Base-by-base conservation (phyloP, 352 stramenopile species). In the Blastocystis sp. region DNA sequence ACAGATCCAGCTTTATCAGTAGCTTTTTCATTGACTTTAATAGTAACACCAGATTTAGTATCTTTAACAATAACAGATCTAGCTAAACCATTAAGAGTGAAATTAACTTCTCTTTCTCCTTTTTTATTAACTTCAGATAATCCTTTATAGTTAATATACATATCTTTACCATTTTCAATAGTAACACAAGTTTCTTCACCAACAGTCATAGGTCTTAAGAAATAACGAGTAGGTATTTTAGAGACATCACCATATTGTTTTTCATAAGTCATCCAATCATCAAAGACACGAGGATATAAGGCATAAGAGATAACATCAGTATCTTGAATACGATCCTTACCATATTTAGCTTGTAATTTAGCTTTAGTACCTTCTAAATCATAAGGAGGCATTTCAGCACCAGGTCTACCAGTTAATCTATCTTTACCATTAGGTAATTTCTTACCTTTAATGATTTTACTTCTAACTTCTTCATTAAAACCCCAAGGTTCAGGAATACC, bases 71-170 rank as follows among this genome's bases (percentile, higher is more conserved):
- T 74, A 23, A 66, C 46, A 1, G 16, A 36, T 25, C 41, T 31
- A 65, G 84, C 81, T 44, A 82, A 78, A 34, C 87, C 87, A 73
- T 96, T 95, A 33, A 96, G 67, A 69, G 94, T 83, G 68, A 95
- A 95, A 67, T 93, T 86, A 24, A 95, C 78, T 54, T 94, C 84
- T 28, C 85, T 80, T 59, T 82, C 74, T 40, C 82, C 84, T 65
- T 82, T 56, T 25, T 54, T 28, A 24, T 67, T 67, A 73, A 83
- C 72, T 32, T 82, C 81, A 24, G 78, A 79, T 11, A 91, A 73
- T 25, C 77, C 79, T 37, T 89, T 80, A 16, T 93, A 74, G 65
- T 92, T 94, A 25, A 95, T 77, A 59, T 92, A 92, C 42, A 95
- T 75, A 27, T 82, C 85, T 76, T 95, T 94, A 48, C 89, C 88